Conservation (phyloP, 2,329 filamentous ascomycete species). For the Rasamsonia emersonii region DNA sequence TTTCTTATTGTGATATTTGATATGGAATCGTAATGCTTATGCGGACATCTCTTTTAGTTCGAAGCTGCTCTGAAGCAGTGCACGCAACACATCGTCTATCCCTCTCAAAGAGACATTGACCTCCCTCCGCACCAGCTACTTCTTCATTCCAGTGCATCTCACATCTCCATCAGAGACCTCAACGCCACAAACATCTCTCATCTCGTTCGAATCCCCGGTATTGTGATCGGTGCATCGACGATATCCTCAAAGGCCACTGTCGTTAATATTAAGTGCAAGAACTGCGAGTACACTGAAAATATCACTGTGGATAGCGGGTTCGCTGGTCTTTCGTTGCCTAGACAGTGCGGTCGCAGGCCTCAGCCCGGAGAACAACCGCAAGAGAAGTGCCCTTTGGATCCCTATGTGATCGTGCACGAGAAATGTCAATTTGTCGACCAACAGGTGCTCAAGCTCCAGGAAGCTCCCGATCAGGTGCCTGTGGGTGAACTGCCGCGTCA, state of each 20-base stretch:
- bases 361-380: constrained; percentile 54
- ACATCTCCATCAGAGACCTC: constrained; percentile 87
- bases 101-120: constrained; percentile 56
- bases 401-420: constrained; percentile 93
- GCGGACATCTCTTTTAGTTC: constrained; percentile 66
- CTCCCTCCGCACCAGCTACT: constrained; percentile 91
- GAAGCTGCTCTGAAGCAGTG: constrained; percentile 83
- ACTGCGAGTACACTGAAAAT: constrained; percentile 64
- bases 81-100: constrained; percentile 87
- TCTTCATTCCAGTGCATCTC: constrained; percentile 81
- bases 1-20: constrained; percentile 3
- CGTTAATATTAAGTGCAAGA: constrained; percentile 79
- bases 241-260: constrained; percentile 91
- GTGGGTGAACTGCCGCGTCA: constrained; percentile 93
- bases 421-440: constrained; percentile 93
- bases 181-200: constrained; percentile 88
- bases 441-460: constrained; percentile 95
- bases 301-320: constrained; percentile 77
- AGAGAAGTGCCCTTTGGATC: constrained; percentile 80
- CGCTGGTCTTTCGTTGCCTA: constrained; percentile 72
- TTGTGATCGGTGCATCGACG: constrained; percentile 94
- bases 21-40: constrained; percentile 5
- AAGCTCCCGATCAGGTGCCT: constrained; percentile 93
- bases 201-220: constrained; percentile 93
- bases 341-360: constrained; percentile 61